phyloP scores from a whole-genome alignment of 352 stramenopile species.

The Globisporangium acanthophoron region DNA sequence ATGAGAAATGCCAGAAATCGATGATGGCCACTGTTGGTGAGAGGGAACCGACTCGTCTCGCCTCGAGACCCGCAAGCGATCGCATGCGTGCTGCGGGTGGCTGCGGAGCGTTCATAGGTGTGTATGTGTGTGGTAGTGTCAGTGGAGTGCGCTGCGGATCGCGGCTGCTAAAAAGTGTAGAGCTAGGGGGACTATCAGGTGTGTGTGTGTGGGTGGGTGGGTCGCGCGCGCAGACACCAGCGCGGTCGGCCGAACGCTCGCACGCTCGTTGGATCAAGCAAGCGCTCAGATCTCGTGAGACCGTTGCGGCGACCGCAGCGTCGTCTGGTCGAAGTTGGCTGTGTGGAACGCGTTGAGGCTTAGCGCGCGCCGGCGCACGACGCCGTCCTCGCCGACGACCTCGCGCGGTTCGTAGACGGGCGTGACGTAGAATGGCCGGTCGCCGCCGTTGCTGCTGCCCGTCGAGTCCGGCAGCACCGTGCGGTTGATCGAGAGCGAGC shows the following conservation, averaged over 20 bases:
- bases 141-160: too few relatives aligned
- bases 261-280: too few relatives aligned
- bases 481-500: slow-evolving; percentile 71
- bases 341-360: slow-evolving; percentile 81
- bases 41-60: too few relatives aligned
- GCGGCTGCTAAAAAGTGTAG: too few relatives aligned
- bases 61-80: too few relatives aligned
- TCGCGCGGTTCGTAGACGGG: slow-evolving; percentile 26
- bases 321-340: slow-evolving; percentile 75
- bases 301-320: slow-evolving; percentile 34
- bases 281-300: slow-evolving; percentile 23
- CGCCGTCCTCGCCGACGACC: slow-evolving; percentile 14
- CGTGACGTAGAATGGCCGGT: slow-evolving; percentile 45
- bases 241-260: too few relatives aligned
- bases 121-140: too few relatives aligned
- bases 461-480: slow-evolving; percentile 45
- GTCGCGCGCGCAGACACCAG: too few relatives aligned
- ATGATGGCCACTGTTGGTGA: too few relatives aligned
- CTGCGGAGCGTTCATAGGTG: too few relatives aligned
- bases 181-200: not conserved
- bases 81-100: too few relatives aligned
- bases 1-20: not conserved
- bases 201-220: not conserved
- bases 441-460: slow-evolving; percentile 25
- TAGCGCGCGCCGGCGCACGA: slow-evolving; percentile 35